Evolutionary conservation across 805 yeast genomes (phyloP).

Genomic region (Yamadazyma endophytica): DNA sequence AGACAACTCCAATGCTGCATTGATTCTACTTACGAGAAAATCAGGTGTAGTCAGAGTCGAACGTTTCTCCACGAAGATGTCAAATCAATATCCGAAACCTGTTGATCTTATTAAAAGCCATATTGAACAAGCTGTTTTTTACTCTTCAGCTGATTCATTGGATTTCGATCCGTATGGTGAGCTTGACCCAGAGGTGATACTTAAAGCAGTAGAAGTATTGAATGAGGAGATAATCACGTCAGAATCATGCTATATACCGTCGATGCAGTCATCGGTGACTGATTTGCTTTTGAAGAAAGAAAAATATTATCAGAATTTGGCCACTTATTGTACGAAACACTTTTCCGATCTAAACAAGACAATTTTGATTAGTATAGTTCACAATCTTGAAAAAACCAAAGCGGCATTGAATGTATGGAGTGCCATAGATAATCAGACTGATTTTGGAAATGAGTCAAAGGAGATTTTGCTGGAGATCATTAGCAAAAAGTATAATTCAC

Average conservation of each 20-base stretch:
- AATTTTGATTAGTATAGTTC: slow-evolving; percentile 32
- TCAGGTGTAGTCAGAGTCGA: slow-evolving; percentile 65
- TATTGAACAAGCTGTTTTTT: slow-evolving; percentile 81
- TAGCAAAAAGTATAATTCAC: neutral
- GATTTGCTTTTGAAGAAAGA: slow-evolving; percentile 51
- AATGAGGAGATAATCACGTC: slow-evolving; percentile 56
- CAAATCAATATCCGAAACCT: slow-evolving; percentile 16
- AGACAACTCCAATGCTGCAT: slow-evolving; percentile 36
- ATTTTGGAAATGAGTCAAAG: slow-evolving; percentile 2
- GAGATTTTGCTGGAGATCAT: slow-evolving; percentile 2
- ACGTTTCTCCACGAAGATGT: too few relatives aligned
- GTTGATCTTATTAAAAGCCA: slow-evolving; percentile 57
- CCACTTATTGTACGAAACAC: too few relatives aligned
- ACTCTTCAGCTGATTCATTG: slow-evolving; percentile 43
- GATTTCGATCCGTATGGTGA: slow-evolving; percentile 38
- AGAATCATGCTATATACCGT: slow-evolving; percentile 53
- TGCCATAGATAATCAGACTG: slow-evolving; percentile 10
- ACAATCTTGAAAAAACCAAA: slow-evolving; percentile 30
- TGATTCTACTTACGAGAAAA: slow-evolving; percentile 44
- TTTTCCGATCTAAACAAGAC: slow-evolving; percentile 34
- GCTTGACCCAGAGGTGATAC: slow-evolving; percentile 12
- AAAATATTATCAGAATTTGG: too few relatives aligned
- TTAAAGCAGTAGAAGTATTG: slow-evolving; percentile 43
- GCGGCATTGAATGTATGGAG: slow-evolving; percentile 47
- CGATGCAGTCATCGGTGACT: slow-evolving; percentile 46